Base-by-base conservation (phyloP, 208 protist genomes). In the Strigomonas galati region DNA sequence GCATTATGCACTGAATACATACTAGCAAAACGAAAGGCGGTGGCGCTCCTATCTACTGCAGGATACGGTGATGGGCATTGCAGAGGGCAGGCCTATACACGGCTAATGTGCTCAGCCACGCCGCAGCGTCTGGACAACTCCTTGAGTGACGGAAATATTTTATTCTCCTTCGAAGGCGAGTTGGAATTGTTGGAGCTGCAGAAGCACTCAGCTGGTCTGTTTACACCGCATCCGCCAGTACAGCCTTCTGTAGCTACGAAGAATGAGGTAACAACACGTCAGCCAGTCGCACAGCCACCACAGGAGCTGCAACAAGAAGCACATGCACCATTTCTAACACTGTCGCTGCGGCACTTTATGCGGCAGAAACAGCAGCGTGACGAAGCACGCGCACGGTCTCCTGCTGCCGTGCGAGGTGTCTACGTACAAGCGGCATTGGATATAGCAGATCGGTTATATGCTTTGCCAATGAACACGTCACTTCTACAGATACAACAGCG, bases 121-220 rank as follows among this genome's bases (percentile, higher is more conserved):
- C 7, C 51, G 51, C 51, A 55, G 51, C 51, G 24, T 14, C 21
- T 31, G 1, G 21, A 26, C 28, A 55, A 6, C 21, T 26, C 51
- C 4, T 28, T 10, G 21, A 55, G 9, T 26, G 51, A 55, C 24
- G 27, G 40, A 2, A 46, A 46, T 15, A 46, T 46, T 19, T 46
- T 17, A 17, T 32, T 49, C 12, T 62, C 58, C 12, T 62, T 62
- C 46, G 58, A 62, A 37, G 58, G 37, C 9, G 58, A 62, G 37
- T 30, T 62, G 17, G 58, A 62, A 12, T 37, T 62, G 3, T 28
- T 62, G 23, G 58, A 62, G 58, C 58, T 62, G 37, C 37, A 30
- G 17, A 43, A 21, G 10, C 58, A 30, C 19, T 26, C 40, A 1
- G 35, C 21, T 3, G 15, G 58, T 7, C 58, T 43, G 14, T 44